Conservation (phyloP, 805 yeast species). For the Saturnispora sanitii region DNA sequence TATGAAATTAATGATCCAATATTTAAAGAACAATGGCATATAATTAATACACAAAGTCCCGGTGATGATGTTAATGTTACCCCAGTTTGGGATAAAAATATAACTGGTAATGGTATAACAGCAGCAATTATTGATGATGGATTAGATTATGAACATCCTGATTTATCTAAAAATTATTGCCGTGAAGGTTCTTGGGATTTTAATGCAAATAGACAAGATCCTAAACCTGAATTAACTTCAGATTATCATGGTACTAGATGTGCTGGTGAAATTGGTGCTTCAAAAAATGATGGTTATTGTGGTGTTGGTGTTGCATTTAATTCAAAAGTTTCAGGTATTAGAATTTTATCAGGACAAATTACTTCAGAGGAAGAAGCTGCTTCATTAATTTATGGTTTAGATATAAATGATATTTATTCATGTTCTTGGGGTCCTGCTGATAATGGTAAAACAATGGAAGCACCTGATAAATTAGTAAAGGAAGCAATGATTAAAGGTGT, state of each 20-base stretch:
- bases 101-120: constrained; percentile 73
- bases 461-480: constrained; percentile 68
- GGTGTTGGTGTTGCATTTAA: constrained; percentile 96
- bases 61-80: constrained; percentile 84
- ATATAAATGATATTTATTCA: constrained; percentile 84
- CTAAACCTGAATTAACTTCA: constrained; percentile 69
- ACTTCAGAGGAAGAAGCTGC: constrained; percentile 87
- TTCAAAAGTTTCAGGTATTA: constrained; percentile 78
- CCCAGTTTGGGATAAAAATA: constrained; percentile 73
- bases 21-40: constrained; percentile 85
- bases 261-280: constrained; percentile 95
- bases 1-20: constrained; percentile 72
- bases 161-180: constrained; percentile 59
- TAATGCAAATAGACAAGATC: constrained; percentile 64
- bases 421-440: constrained; percentile 99
- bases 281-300: constrained; percentile 68
- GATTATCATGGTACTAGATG: constrained; percentile 96
- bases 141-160: constrained; percentile 69
- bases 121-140: constrained; percentile 95
- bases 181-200: constrained; percentile 88
- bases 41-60: constrained; percentile 60
- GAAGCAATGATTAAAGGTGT: constrained; percentile 81
- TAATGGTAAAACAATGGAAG: constrained; percentile 79
- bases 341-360: constrained; percentile 75
- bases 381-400: constrained; percentile 70